Conservation (phyloP, 495 filamentous ascomycete genomes). For the Lophiostoma macrostomum region DNA sequence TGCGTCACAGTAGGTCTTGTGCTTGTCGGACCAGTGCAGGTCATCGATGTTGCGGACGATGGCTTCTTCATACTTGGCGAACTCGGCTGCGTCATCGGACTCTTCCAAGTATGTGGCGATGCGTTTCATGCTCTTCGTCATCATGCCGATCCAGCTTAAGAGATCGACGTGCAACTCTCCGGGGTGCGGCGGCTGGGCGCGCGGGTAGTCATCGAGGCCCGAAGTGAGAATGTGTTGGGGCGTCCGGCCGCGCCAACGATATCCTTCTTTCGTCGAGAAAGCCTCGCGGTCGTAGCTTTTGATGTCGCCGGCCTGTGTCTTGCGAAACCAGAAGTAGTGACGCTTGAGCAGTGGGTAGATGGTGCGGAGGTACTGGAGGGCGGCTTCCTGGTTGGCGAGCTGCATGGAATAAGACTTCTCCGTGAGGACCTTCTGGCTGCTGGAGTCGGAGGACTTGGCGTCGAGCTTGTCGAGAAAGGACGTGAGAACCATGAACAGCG, state of each 20-base stretch:
- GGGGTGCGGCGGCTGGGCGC: conserved; percentile 92
- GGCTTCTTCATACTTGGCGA: conserved; percentile 68
- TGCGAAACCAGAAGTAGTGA: conserved; percentile 92
- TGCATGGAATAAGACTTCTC: conserved; percentile 53
- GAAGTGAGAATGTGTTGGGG: conserved; percentile 84
- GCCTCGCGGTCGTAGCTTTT: conserved; percentile 86
- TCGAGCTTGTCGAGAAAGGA: conserved; percentile 72
- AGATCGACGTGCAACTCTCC: conserved; percentile 95
- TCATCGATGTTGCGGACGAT: conserved; percentile 89
- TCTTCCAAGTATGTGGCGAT: conserved; percentile 71
- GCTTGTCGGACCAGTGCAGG: conserved; percentile 81
- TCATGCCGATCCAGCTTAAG: conserved; percentile 94
- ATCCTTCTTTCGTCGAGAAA: conserved; percentile 81
- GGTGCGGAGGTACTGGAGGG: conserved; percentile 68
- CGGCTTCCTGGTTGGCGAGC: conserved; percentile 63
- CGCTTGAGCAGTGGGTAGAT: conserved; percentile 90
- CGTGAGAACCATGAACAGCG: conserved; percentile 85
- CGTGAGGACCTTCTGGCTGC: conserved; percentile 35
- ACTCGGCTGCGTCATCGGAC: conserved; percentile 68
- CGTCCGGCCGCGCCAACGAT: conserved; percentile 93
- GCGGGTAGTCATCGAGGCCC: conserved; percentile 92
- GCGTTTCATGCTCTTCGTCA: conserved; percentile 74
- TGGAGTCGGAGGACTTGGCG: conserved; percentile 8
- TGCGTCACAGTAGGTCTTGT: conserved; percentile 85
- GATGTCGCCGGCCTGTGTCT: conserved; percentile 85